A percentile compares a stretch with the other conserved stretches of the same genome.
These are phyloP conservation scores for Gynochthodes officinalis DNA, from an alignment of 257 asterid genomes.

Conservation along the genomic window DNA sequence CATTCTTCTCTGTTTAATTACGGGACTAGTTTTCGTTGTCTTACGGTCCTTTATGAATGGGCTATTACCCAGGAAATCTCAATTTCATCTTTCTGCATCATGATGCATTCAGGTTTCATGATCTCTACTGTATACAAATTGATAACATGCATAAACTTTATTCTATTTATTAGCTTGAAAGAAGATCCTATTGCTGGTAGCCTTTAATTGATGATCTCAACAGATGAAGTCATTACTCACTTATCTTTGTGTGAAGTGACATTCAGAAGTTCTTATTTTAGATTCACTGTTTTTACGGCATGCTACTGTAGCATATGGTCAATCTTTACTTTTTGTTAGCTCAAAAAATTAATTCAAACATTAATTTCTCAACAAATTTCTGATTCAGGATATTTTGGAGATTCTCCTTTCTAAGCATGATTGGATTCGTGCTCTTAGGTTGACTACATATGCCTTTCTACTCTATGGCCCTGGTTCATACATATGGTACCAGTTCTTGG, in stretches of 20 bases:
- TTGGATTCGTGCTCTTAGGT: slow-evolving; percentile 76
- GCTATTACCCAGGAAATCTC: background rate
- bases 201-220: background rate
- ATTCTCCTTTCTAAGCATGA: slow-evolving; percentile 60
- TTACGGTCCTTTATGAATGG: background rate
- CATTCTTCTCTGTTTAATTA: background rate
- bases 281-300: background rate
- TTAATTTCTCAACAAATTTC: background rate
- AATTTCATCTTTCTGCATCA: background rate
- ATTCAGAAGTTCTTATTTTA: background rate
- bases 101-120: background rate
- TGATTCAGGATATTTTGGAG: slow-evolving; percentile 46
- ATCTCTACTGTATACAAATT: background rate
- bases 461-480: slow-evolving; percentile 92
- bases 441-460: slow-evolving; percentile 84
- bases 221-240: background rate
- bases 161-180: background rate
- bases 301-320: background rate
- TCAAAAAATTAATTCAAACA: background rate
- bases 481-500: slow-evolving; percentile 86
- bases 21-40: background rate
- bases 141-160: background rate
- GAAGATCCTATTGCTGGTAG: background rate
- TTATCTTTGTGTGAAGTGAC: background rate
- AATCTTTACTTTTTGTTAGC: background rate